phyloP scores from a whole-genome alignment of 1,284 basidiomycete species.

The Fomitiporia mediterranea region DNA sequence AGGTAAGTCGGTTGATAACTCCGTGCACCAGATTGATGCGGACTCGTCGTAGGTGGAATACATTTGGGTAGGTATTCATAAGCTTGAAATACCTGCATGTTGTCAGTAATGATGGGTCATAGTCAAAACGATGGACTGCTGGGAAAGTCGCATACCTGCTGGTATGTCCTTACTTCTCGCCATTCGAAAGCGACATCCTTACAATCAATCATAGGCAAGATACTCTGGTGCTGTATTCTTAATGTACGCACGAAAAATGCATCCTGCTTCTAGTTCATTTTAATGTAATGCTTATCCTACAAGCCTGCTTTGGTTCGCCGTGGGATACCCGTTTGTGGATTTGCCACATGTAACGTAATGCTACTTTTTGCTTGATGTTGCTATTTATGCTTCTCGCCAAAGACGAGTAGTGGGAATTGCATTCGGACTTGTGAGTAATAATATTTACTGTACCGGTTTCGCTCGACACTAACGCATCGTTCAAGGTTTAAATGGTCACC shows the following conservation, averaged over 20 bases:
- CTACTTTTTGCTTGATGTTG: too few relatives aligned
- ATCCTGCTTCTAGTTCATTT: neutral
- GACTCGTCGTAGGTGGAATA: neutral
- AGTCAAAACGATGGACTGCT: conserved; percentile 6
- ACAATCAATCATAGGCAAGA: neutral
- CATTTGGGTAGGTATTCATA: conserved; percentile 4
- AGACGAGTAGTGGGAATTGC: too few relatives aligned
- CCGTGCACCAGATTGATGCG: neutral
- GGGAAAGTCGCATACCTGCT: conserved; percentile 7
- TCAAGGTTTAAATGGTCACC: neutral
- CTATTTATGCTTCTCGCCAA: too few relatives aligned
- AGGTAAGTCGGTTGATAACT: neutral
- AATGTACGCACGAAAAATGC: neutral
- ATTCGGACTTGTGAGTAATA: neutral
- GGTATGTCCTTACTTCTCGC: neutral
- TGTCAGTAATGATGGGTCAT: neutral
- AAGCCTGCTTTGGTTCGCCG: neutral
- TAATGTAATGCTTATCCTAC: neutral
- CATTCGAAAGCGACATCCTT: neutral
- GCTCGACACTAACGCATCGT: neutral
- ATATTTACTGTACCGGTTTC: neutral
- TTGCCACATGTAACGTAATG: too few relatives aligned
- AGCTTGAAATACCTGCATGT: neutral
- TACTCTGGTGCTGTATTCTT: conserved; percentile 1
- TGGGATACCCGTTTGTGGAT: neutral